phyloP scores from a whole-genome alignment of 1,284 basidiomycete genomes.

The Irpex sp. region DNA sequence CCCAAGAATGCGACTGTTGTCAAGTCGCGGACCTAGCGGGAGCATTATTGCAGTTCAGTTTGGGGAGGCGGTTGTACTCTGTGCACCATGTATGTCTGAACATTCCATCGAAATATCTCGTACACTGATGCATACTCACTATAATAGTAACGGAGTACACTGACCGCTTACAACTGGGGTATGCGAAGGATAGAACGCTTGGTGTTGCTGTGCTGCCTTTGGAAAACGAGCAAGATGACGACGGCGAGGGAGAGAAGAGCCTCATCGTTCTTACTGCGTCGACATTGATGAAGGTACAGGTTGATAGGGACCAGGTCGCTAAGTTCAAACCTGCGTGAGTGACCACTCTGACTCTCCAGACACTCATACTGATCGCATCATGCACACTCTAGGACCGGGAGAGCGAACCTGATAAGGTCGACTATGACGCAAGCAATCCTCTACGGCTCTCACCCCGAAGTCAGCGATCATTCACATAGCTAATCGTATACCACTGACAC shows the following conservation, averaged over 20 bases:
- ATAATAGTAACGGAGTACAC: constrained; percentile 62
- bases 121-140: neutral
- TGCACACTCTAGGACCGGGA: constrained; percentile 43
- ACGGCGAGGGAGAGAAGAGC: neutral
- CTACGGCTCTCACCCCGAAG: constrained; percentile 68
- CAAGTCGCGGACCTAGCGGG: constrained; percentile 32
- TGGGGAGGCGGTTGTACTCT: constrained; percentile 73
- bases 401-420: constrained; percentile 70
- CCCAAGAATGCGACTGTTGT: constrained; percentile 59
- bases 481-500: neutral
- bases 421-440: constrained; percentile 87
- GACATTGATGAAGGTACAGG: constrained; percentile 60
- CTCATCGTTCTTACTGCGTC: constrained; percentile 63
- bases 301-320: constrained; percentile 60
- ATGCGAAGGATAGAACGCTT: constrained; percentile 60
- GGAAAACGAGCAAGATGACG: constrained; percentile 38
- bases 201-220: constrained; percentile 53
- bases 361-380: neutral
- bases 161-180: constrained; percentile 70
- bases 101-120: no score
- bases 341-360: neutral
- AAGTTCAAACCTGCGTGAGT: constrained; percentile 57
- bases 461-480: constrained; percentile 23
- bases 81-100: constrained; percentile 49
- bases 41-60: constrained; percentile 63